These are phyloP conservation scores for Fusarium nanum DNA, from an alignment of 2,329 filamentous ascomycete genomes.

Conservation along the genomic window DNA sequence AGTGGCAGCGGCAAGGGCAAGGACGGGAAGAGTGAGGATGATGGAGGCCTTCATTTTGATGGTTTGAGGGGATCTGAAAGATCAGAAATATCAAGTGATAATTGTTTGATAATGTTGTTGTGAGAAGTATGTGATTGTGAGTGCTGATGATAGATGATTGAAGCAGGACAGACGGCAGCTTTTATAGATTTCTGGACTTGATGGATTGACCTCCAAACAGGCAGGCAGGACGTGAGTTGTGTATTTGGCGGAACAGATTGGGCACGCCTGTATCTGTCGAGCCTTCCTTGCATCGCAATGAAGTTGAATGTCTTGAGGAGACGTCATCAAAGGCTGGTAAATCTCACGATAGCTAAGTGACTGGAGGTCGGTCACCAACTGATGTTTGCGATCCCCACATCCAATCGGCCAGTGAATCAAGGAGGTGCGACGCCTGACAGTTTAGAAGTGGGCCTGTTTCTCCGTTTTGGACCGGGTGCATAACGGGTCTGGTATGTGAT, in stretches of 20 bases:
- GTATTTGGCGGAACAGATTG: fast-evolving
- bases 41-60: constrained; percentile 20
- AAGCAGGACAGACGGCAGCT: fast-evolving
- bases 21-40: constrained; percentile 14
- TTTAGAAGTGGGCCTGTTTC: not conserved
- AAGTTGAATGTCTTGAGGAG: fast-evolving
- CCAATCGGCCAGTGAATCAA: not conserved
- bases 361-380: no score
- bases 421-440: fast-evolving
- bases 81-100: not conserved
- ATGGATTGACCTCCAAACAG: no score
- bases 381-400: no score
- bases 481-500: constrained; percentile 27
- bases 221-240: fast-evolving
- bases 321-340: fast-evolving
- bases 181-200: constrained; percentile 8
- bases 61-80: not conserved
- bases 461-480: not conserved
- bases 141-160: not conserved
- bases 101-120: not conserved
- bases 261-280: fast-evolving
- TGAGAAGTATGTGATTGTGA: constrained; percentile 4
- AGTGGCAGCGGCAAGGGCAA: constrained; percentile 21
- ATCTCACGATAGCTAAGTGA: not conserved
- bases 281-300: no score